Base-by-base conservation (phyloP, 1,284 basidiomycete species). In the Veloporphyrellus conicus region DNA sequence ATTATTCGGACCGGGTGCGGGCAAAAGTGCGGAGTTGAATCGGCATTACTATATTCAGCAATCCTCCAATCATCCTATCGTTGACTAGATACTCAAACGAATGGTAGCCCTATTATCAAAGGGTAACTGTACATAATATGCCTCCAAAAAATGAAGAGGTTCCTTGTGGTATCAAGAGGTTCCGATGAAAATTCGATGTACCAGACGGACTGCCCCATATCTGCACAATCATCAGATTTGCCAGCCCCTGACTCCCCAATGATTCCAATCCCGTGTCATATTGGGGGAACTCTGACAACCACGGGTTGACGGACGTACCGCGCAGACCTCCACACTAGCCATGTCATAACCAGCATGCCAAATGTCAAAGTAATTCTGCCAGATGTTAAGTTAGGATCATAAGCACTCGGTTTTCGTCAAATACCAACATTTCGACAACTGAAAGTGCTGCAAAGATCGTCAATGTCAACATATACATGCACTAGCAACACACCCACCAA, bases 251-350 rank as follows among this genome's bases (percentile, higher is more conserved):
- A 15, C 43, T 39, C 46, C 39, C 31, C 49, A 37, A 32, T 11
- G 32, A 23, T 22, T 35, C 18, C 49, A 41, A 41, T 32, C 10
- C 19, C 45, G 10, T 32, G 20, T 60, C 44, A 64, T 41, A 64
- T 56, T n/a, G 49, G 57, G 18, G 61, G 31, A 22, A 48, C 45
- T 44, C 66, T 58, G 38, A 68, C 42, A 28, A 66, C 43, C 59
- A 67, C 52, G 18, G 62, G 62, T 25, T 64, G 64, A 45, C 52
- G 62, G 31, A 57, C 50, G 46, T 56, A 68, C 45, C 70, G 69
- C 36, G 69, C 67, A 33, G 76, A 75, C 52, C 68, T 68, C 77
- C 76, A 79, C 41, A 71, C 71, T 27, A 78, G 56, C 72, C 73
- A 79, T 36, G 68, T 56, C 45, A 77, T 64, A 6, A 64, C 60